Percentiles rank a stretch among this genome's conserved stretches.
Evolutionary conservation across 2,329 filamentous ascomycete species (phyloP).

Genomic region (Metarhizium guizhouense): DNA sequence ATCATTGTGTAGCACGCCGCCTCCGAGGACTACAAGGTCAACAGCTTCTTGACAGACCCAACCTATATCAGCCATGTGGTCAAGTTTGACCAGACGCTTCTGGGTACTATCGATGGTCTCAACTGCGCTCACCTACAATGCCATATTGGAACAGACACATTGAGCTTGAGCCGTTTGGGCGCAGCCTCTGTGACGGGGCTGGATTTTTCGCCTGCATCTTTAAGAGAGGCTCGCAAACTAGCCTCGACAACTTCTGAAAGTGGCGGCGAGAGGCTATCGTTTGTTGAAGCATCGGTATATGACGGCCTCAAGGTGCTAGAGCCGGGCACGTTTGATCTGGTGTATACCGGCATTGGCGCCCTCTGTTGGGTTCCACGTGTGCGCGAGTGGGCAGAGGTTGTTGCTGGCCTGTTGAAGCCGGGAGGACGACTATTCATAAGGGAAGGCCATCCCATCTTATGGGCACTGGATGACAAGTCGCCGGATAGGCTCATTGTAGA

Average conservation of each 20-base stretch:
- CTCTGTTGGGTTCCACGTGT: slow-evolving; percentile 10
- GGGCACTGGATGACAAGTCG: background rate
- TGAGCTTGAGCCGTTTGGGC: slow-evolving; percentile 9
- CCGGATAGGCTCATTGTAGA: slow-evolving; percentile 6
- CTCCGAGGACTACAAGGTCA: slow-evolving; percentile 7
- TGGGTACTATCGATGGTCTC: no score
- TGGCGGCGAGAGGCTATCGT: no score
- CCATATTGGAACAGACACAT: slow-evolving; percentile 11
- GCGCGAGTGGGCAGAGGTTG: slow-evolving; percentile 7
- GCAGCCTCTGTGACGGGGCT: background rate
- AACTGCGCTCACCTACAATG: slow-evolving; percentile 7
- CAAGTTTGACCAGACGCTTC: slow-evolving; percentile 4
- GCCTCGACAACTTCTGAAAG: no score
- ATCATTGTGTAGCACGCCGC: background rate
- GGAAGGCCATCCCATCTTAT: slow-evolving; percentile 8
- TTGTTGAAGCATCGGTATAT: no score
- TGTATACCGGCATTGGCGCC: slow-evolving; percentile 11
- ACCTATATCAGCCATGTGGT: slow-evolving; percentile 6
- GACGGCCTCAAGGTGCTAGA: background rate
- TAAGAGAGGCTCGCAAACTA: no score
- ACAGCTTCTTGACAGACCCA: background rate
- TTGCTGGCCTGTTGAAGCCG: slow-evolving; percentile 7
- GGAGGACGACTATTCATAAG: slow-evolving; percentile 9
- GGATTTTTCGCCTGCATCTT: no score
- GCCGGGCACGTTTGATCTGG: slow-evolving; percentile 6